These are phyloP conservation scores for Syzygium syzygioides DNA, from an alignment of 441 rosid genomes.

Conservation along the genomic window DNA sequence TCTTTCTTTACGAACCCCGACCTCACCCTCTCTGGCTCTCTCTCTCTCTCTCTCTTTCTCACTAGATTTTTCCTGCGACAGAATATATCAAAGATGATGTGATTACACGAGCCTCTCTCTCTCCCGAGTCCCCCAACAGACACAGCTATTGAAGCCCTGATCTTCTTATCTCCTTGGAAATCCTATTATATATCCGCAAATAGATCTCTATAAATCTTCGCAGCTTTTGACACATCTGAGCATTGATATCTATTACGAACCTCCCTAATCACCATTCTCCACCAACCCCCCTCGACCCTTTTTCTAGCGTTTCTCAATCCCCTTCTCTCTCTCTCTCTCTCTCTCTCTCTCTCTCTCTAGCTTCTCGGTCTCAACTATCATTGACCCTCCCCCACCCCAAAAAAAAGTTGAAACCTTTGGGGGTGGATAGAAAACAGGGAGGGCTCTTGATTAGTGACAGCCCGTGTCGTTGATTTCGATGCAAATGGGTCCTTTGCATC, in stretches of 20 bases:
- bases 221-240: background rate
- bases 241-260: background rate
- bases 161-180: background rate
- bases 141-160: background rate
- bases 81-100: background rate
- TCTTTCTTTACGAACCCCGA: background rate
- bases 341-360: background rate
- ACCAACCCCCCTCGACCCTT: background rate
- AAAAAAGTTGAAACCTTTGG: background rate
- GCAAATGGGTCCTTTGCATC: constrained; percentile 23
- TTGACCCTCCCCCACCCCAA: background rate
- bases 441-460: background rate
- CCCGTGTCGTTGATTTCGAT: background rate
- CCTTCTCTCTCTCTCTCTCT: background rate
- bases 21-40: background rate
- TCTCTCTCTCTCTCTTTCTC: background rate
- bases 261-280: background rate
- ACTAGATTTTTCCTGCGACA: background rate
- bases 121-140: background rate
- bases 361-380: background rate
- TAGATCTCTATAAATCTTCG: background rate
- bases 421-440: background rate
- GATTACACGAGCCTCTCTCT: background rate
- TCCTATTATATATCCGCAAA: background rate
- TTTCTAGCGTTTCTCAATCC: background rate